phyloP scores from a whole-genome alignment of 192 early-diverging fungal genomes.

The Polychytrium aggregatum region DNA sequence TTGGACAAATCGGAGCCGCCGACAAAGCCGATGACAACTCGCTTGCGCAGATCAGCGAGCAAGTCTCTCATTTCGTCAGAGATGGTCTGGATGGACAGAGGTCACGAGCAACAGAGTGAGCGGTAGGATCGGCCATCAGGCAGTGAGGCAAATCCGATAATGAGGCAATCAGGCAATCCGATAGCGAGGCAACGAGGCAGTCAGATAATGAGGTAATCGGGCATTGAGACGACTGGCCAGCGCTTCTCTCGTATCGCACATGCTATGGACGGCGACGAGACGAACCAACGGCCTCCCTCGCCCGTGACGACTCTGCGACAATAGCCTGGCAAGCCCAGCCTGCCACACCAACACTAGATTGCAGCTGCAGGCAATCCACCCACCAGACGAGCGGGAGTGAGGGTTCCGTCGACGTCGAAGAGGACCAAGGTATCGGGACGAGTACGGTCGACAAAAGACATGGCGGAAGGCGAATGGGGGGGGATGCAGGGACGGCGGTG shows the following conservation, averaged over 20 bases:
- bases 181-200: no score
- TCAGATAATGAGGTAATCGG: no score
- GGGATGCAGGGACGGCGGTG: no score
- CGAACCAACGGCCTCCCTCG: neutral
- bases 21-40: slow-evolving; percentile 90
- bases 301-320: neutral
- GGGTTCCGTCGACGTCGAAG: slow-evolving; percentile 96
- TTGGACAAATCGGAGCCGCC: slow-evolving; percentile 90
- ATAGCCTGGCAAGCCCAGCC: neutral
- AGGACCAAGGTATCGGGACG: slow-evolving; percentile 75
- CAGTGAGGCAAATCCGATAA: no score
- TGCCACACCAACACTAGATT: slow-evolving; percentile 2
- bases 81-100: slow-evolving; percentile 56
- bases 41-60: slow-evolving; percentile 71
- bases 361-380: neutral
- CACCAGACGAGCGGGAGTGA: slow-evolving; percentile 77
- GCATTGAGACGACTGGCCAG: no score
- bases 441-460: no score
- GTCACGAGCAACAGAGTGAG: no score
- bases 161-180: no score
- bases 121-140: no score
- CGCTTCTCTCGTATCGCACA: no score
- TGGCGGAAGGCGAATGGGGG: no score
- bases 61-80: slow-evolving; percentile 65
- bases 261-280: no score